Evolutionary conservation across 805 yeast genomes (phyloP).

Genomic region (Wickerhamomyces silvicola): DNA sequence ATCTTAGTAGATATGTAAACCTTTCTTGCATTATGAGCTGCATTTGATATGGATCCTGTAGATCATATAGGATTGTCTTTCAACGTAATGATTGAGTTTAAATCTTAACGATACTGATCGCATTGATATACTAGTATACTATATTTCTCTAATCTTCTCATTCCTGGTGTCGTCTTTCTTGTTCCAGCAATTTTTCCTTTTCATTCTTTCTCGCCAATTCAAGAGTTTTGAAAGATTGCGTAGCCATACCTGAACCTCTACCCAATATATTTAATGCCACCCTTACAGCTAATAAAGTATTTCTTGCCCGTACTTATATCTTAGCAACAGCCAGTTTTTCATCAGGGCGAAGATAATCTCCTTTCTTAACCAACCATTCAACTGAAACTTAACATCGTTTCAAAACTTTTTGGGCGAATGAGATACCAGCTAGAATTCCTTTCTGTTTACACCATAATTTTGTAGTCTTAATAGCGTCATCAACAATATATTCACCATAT

Average conservation of each 20-base stretch:
- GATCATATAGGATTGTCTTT: slow-evolving; percentile 93
- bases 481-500: slow-evolving; percentile 94
- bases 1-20: slow-evolving; percentile 85
- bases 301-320: slow-evolving; percentile 74
- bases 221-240: slow-evolving; percentile 55
- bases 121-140: slow-evolving; percentile 95
- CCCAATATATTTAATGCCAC: slow-evolving; percentile 77
- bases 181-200: slow-evolving; percentile 90
- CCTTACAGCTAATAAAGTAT: slow-evolving; percentile 78
- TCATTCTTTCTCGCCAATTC: slow-evolving; percentile 65
- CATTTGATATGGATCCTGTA: slow-evolving; percentile 84
- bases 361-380: slow-evolving; percentile 73
- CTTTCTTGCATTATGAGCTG: slow-evolving; percentile 67
- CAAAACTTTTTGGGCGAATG: slow-evolving; percentile 83
- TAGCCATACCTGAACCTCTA: slow-evolving; percentile 83
- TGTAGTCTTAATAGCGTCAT: slow-evolving; percentile 63
- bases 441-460: slow-evolving; percentile 73
- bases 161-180: slow-evolving; percentile 95
- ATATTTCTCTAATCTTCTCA: slow-evolving; percentile 82
- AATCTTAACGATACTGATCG: slow-evolving; percentile 87
- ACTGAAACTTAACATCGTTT: slow-evolving; percentile 64
- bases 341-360: slow-evolving; percentile 45
- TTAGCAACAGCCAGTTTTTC: slow-evolving; percentile 70
- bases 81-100: slow-evolving; percentile 91
- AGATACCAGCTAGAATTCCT: slow-evolving; percentile 80